phyloP scores from a whole-genome alignment of 306 rosid genomes.

The Lithocarpus polystachyus region DNA sequence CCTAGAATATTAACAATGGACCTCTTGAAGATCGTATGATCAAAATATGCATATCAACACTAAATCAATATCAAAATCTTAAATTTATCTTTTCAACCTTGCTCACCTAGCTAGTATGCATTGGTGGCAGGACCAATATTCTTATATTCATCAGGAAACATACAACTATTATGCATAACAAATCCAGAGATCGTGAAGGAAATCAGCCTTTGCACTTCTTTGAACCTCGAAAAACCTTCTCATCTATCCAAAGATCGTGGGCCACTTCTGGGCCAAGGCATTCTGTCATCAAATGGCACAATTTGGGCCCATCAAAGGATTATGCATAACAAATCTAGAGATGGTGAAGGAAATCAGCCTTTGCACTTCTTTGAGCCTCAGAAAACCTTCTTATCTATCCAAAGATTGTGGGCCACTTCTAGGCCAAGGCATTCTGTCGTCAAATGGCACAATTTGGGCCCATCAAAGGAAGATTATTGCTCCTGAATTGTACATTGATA shows the following conservation, averaged over 20 bases:
- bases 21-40: too few relatives aligned
- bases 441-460: too few relatives aligned
- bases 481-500: too few relatives aligned
- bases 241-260: neutral
- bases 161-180: slow-evolving; percentile 24
- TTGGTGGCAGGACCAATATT: slow-evolving; percentile 29
- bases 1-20: too few relatives aligned
- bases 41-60: too few relatives aligned
- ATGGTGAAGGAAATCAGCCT: too few relatives aligned
- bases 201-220: slow-evolving; percentile 19
- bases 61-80: neutral
- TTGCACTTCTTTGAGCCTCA: too few relatives aligned
- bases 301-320: neutral
- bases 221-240: slow-evolving; percentile 35
- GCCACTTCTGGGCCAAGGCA: neutral
- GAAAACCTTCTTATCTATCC: too few relatives aligned
- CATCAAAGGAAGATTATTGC: slow-evolving; percentile 43
- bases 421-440: too few relatives aligned
- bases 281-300: neutral
- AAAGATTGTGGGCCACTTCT: too few relatives aligned
- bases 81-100: neutral
- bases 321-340: too few relatives aligned
- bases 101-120: neutral
- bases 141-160: slow-evolving; percentile 28
- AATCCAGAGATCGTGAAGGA: slow-evolving; percentile 40